These are phyloP conservation scores for Lagenaria siceraria DNA, from an alignment of 306 rosid genomes.

Conservation along the genomic window DNA sequence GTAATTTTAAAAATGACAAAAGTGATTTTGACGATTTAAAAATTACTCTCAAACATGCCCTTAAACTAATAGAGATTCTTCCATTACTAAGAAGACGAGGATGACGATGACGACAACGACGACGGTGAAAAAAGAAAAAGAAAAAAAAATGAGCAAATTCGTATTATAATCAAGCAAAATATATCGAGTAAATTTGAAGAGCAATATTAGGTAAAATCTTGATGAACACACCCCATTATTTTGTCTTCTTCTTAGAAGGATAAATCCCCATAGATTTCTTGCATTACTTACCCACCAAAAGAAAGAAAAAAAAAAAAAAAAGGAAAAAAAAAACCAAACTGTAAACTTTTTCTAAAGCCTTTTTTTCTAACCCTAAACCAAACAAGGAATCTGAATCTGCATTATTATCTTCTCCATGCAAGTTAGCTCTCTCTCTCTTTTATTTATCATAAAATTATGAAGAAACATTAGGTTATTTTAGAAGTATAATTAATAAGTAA, in stretches of 20 bases:
- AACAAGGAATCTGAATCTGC: neutral
- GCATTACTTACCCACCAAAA: conserved; percentile 29
- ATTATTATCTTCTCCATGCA: neutral
- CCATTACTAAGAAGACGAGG: no score
- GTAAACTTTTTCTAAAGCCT: neutral
- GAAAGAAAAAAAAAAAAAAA: neutral
- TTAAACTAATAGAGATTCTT: no score
- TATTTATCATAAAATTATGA: no score
- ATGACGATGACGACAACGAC: no score
- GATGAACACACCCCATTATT: conserved; percentile 32
- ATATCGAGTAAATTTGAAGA: conserved; percentile 32
- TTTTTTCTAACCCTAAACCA: neutral
- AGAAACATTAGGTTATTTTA: neutral
- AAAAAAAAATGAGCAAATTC: neutral
- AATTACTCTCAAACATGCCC: no score
- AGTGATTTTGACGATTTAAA: no score
- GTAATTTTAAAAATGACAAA: no score
- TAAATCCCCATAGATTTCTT: conserved; percentile 42
- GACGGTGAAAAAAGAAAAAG: neutral
- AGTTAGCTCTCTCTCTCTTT: neutral
- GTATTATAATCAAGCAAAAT: neutral
- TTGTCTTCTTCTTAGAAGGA: conserved; percentile 21
- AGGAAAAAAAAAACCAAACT: neutral
- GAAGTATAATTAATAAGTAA: no score
- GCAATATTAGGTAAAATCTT: conserved; percentile 78